These are phyloP conservation scores for Clavispora vitiphila DNA, from an alignment of 805 yeast species.

Conservation along the genomic window DNA sequence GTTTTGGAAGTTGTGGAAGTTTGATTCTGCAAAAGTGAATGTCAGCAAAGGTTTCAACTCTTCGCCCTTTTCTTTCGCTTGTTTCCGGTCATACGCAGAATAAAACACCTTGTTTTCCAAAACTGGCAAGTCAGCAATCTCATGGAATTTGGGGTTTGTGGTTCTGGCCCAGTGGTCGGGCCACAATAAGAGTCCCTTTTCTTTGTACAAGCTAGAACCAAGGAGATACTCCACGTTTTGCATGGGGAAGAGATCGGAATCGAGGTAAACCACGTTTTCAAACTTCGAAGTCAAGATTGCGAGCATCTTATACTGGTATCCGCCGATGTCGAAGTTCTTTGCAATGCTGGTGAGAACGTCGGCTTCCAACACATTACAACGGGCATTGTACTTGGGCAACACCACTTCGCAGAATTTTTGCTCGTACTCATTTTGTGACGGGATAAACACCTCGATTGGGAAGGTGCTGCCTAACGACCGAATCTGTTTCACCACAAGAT, in stretches of 20 bases:
- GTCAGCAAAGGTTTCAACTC: slow-evolving; percentile 18
- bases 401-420: slow-evolving; percentile 39
- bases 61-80: slow-evolving; percentile 30
- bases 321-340: slow-evolving; percentile 28
- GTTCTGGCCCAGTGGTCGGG: slow-evolving; percentile 72
- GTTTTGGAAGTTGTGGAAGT: slow-evolving; percentile 58
- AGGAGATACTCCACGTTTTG: slow-evolving; percentile 43
- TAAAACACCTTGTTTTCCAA: slow-evolving; percentile 30
- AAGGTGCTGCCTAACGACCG: slow-evolving; percentile 39
- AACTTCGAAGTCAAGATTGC: slow-evolving; percentile 60
- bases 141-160: slow-evolving; percentile 55
- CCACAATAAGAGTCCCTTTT: slow-evolving; percentile 50
- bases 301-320: slow-evolving; percentile 49
- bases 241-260: slow-evolving; percentile 48
- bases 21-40: slow-evolving; percentile 26
- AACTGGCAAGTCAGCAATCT: slow-evolving; percentile 42
- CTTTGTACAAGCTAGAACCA: slow-evolving; percentile 41
- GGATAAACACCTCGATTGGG: slow-evolving; percentile 50
- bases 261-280: slow-evolving; percentile 44
- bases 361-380: slow-evolving; percentile 41
- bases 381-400: slow-evolving; percentile 41
- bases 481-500: slow-evolving; percentile 44
- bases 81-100: slow-evolving; percentile 29
- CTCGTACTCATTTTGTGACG: slow-evolving; percentile 42
- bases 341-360: slow-evolving; percentile 12